phyloP scores from a whole-genome alignment of 345 rosid genomes.

The Stellera chamaejasme region DNA sequence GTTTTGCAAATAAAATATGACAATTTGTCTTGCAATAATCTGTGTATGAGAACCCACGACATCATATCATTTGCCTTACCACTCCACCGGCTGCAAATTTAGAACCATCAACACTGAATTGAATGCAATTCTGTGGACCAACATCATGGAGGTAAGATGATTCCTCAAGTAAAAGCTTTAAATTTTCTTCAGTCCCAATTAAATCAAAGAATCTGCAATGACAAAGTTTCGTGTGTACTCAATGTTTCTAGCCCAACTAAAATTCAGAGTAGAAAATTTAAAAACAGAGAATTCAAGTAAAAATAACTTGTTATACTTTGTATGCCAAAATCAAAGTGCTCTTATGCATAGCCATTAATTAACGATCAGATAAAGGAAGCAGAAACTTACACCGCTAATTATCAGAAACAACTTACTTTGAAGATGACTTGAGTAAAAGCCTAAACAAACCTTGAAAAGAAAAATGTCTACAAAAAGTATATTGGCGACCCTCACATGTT shows the following conservation, averaged over 20 bases:
- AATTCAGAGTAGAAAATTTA: not conserved
- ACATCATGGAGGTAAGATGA: conserved; percentile 52
- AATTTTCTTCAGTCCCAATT: conserved; percentile 31
- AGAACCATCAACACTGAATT: conserved; percentile 89
- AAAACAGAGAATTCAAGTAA: too few species aligned
- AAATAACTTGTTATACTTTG: too few species aligned
- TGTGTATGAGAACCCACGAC: too few species aligned
- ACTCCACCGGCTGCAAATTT: conserved; percentile 77
- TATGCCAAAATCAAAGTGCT: too few species aligned
- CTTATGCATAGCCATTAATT: too few species aligned
- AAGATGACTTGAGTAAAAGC: too few species aligned
- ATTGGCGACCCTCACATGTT: too few species aligned
- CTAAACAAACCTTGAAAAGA: too few species aligned
- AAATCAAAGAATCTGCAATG: conserved; percentile 70
- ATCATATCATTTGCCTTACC: conserved; percentile 37
- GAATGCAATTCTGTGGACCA: conserved; percentile 73
- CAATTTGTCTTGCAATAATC: too few species aligned
- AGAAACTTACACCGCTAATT: not conserved
- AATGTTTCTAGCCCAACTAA: not conserved
- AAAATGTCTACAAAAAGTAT: too few species aligned
- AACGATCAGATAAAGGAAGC: not conserved
- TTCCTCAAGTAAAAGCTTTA: conserved; percentile 46
- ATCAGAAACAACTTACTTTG: too few species aligned
- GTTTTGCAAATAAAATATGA: too few species aligned
- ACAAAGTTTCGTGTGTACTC: conserved; percentile 5